Evolutionary conservation across 257 asterid species (phyloP).

Genomic region (Penstemon eatonii): DNA sequence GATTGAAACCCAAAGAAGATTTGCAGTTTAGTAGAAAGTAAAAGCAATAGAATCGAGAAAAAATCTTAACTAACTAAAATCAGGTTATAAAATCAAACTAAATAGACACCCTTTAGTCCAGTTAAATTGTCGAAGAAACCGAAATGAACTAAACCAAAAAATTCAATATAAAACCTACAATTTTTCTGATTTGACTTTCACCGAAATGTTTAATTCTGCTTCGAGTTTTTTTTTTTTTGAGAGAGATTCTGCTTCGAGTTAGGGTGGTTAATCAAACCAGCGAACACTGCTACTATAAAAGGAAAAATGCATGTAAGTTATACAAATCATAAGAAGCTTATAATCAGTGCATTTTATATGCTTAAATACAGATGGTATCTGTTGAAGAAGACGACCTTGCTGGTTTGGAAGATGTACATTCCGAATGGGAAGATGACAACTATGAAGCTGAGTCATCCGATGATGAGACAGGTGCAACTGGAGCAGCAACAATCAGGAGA

Average conservation of each 20-base stretch:
- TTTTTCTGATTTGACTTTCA: too few relatives aligned
- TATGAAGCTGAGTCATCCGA: slow-evolving; percentile 90
- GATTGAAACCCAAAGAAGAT: background rate
- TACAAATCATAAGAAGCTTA: background rate
- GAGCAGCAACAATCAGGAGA: slow-evolving; percentile 59
- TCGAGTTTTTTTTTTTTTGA: background rate
- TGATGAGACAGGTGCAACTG: slow-evolving; percentile 70
- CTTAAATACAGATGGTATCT: slow-evolving; percentile 76
- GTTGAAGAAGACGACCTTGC: slow-evolving; percentile 98
- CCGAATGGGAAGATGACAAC: slow-evolving; percentile 94
- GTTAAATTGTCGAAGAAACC: too few relatives aligned
- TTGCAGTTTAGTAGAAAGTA: background rate
- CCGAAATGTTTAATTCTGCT: background rate
- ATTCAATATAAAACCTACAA: too few relatives aligned
- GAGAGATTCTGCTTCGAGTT: background rate
- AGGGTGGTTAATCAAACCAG: background rate
- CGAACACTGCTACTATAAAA: background rate
- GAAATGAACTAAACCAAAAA: too few relatives aligned
- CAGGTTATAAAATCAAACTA: too few relatives aligned
- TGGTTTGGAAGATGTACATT: slow-evolving; percentile 91
- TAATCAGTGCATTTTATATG: slow-evolving; percentile 22
- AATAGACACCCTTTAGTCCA: too few relatives aligned
- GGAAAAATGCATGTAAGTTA: background rate
- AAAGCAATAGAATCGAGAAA: too few relatives aligned
- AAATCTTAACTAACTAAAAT: too few relatives aligned